Conservation (phyloP, 2,329 filamentous ascomycete genomes). For the Ceratocystis colombiana region DNA sequence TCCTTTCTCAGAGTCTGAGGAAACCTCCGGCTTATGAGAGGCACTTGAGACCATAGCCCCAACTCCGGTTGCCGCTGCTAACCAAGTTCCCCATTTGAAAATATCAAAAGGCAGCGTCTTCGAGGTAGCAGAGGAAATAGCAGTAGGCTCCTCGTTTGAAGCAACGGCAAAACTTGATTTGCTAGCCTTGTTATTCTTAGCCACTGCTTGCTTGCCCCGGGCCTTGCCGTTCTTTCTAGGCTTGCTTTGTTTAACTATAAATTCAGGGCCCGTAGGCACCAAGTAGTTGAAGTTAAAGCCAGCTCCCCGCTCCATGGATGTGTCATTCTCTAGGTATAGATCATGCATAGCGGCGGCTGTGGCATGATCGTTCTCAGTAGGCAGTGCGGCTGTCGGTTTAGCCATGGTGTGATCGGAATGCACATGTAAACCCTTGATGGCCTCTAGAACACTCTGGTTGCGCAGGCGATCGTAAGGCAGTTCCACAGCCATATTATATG, state of each 20-base stretch:
- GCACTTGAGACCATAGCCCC: neutral
- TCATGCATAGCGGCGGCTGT: conserved; percentile 7
- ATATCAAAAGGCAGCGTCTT: neutral
- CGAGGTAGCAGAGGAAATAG: neutral
- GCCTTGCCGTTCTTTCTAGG: conserved; percentile 16
- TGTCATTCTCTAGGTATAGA: conserved; percentile 14
- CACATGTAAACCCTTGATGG: neutral
- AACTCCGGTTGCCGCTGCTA: neutral
- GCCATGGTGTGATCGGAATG: neutral
- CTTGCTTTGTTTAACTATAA: conserved; percentile 16
- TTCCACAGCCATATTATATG: conserved; percentile 11
- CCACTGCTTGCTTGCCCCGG: neutral
- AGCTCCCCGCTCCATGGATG: conserved; percentile 18
- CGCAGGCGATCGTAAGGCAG: conserved; percentile 19
- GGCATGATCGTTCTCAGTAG: neutral
- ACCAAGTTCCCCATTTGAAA: conserved; percentile 12
- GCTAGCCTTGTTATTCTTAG: neutral
- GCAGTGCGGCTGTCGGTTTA: neutral
- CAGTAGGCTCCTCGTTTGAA: neutral
- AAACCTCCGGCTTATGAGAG: neutral
- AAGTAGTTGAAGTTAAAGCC: conserved; percentile 23
- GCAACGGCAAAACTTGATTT: conserved; percentile 1
- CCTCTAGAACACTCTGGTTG: conserved; percentile 12
- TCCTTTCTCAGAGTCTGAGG: conserved; percentile 3
- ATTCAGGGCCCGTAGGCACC: conserved; percentile 17